Base-by-base conservation (phyloP, 306 rosid genomes). In the Vicia faba region DNA sequence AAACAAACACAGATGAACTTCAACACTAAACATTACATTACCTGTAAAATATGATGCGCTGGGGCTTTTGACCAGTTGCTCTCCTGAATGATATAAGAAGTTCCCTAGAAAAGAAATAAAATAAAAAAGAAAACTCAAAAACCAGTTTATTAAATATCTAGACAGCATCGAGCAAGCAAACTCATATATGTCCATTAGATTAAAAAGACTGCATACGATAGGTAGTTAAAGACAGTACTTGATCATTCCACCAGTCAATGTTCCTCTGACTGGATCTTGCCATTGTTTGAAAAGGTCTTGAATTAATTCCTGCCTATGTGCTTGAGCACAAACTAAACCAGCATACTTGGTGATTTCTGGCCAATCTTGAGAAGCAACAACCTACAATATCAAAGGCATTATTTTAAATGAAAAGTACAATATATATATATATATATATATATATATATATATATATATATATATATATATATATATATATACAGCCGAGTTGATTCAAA, bases 321-420 rank as follows among this genome's bases (percentile, higher is more conserved):
- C 95, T 85, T 95, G 99, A 51, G 99, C 96, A 76, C 96, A 90
- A 13, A 95, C 99, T 75, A 95, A 73, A 63, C 97, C 97, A 76
- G 97, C 95, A 76, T 95, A 95, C 81, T 90, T 95, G 0, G 99
- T 95, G 43, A 95, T 74, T 83, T 95, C 99, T 0, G 99, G 99
- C 92, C 96, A 95, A 69, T 95, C 99, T 88, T 95, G 99, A 13
- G 99, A 95, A 11, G 99, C 99, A 77, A 95, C 99, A 76, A 95
- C 99, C 99, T 95, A 56, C 4, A 62, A 46, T 48, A 46, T 9
- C 13, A 58, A 14, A 70, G 67, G 3, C 38, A 38, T 2, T 19
- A 28, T 33, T 35, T 43, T 2, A 44, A n/a, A 12, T 12, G 46
- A 2, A 7, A 46, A 53, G 3, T 11, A 5, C 1, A 23, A 6